phyloP scores from a whole-genome alignment of 352 stramenopile genomes.

The Phytophthora fragariaefolia region DNA sequence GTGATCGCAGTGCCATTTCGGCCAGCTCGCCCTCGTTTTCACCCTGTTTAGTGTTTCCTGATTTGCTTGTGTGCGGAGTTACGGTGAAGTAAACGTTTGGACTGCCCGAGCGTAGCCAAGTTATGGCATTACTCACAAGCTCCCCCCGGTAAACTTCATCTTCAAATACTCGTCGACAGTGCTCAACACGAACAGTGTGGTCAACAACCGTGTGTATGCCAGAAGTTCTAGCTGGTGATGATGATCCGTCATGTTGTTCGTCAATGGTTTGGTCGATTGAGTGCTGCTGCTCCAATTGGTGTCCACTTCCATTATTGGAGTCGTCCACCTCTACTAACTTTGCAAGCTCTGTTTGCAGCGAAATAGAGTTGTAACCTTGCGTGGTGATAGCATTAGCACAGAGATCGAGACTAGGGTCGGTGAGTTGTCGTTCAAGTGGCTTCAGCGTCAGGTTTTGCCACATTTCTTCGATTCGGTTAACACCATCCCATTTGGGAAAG shows the following conservation, averaged over 20 bases:
- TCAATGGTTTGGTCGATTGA: too few relatives aligned
- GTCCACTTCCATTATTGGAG: not conserved
- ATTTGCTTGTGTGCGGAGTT: constrained; percentile 1
- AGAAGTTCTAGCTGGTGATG: not conserved
- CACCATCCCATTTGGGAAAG: constrained; percentile 23
- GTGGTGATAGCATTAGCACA: not conserved
- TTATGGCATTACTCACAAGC: constrained; percentile 43
- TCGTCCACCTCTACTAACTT: not conserved
- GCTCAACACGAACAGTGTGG: constrained; percentile 42
- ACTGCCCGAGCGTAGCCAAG: constrained; percentile 22
- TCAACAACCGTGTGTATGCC: not conserved
- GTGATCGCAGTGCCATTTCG: constrained; percentile 50
- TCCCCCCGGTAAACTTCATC: constrained; percentile 56
- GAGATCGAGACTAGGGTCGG: not conserved
- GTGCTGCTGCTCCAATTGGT: too few relatives aligned
- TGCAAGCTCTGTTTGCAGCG: constrained; percentile 24
- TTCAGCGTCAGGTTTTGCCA: constrained; percentile 59
- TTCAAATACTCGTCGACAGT: constrained; percentile 54
- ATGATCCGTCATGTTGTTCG: not conserved
- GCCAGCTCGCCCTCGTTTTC: constrained; percentile 35
- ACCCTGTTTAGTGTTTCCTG: not conserved
- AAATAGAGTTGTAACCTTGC: constrained; percentile 54
- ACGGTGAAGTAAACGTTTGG: constrained; percentile 47
- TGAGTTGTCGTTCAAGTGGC: constrained; percentile 25
- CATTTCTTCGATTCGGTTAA: constrained; percentile 62